These are phyloP conservation scores for Abortiporus biennis DNA, from an alignment of 1,284 basidiomycete species.

Conservation along the genomic window DNA sequence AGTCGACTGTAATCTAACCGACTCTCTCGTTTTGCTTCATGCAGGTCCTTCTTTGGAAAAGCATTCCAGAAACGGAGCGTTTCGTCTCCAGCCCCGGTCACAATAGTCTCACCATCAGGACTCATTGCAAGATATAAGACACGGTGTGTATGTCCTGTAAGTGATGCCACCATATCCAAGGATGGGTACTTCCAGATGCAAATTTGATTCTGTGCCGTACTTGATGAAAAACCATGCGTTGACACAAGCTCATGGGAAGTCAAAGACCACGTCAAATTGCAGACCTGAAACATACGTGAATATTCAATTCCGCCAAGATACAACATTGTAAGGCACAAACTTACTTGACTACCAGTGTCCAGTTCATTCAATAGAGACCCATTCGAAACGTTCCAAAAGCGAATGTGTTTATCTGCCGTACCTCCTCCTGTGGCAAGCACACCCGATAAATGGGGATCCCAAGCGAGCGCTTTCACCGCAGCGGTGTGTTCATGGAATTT, in stretches of 20 bases:
- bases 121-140: constrained; percentile 97
- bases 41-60: constrained; percentile 65
- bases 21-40: constrained; percentile 39
- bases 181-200: constrained; percentile 98
- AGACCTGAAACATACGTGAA: constrained; percentile 55
- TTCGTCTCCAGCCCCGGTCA: constrained; percentile 97
- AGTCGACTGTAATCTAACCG: constrained; percentile 56
- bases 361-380: constrained; percentile 82
- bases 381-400: constrained; percentile 94
- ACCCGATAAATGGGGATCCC: constrained; percentile 94
- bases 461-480: constrained; percentile 96
- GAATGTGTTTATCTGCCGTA: constrained; percentile 94
- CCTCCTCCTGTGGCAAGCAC: constrained; percentile 96
- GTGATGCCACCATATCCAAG: constrained; percentile 87
- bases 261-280: constrained; percentile 94
- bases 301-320: neutral
- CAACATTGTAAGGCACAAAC: constrained; percentile 21
- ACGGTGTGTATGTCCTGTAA: constrained; percentile 92
- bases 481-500: constrained; percentile 96
- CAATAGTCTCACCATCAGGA: constrained; percentile 95
- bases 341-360: constrained; percentile 90
- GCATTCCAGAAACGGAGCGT: constrained; percentile 97
- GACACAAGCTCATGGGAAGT: constrained; percentile 97
- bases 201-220: constrained; percentile 94
- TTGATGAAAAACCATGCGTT: constrained; percentile 95